Conservation (phyloP, 2,329 filamentous ascomycete genomes). For the Dryadomyces quercus-mongolicae region DNA sequence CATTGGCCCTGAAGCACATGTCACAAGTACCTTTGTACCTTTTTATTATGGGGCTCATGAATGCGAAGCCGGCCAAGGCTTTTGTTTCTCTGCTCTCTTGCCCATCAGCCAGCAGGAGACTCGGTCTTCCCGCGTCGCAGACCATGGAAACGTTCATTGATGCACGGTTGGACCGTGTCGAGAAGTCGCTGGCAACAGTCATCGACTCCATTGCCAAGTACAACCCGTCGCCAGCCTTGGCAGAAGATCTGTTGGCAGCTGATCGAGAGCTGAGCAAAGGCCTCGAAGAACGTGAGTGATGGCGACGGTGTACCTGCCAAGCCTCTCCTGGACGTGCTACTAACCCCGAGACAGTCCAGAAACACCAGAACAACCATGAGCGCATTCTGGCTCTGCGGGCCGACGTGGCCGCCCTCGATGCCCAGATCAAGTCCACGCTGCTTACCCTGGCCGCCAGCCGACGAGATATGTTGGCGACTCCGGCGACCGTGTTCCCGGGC, state of each 20-base stretch:
- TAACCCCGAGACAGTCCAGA: constrained; percentile 63
- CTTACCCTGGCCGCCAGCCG: constrained; percentile 59
- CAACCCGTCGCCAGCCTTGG: constrained; percentile 58
- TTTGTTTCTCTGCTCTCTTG: not conserved
- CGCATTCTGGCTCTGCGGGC: constrained; percentile 56
- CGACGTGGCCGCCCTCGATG: constrained; percentile 52
- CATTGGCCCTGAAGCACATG: too few species aligned
- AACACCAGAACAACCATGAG: constrained; percentile 62
- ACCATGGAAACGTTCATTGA: constrained; percentile 53
- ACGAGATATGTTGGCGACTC: constrained; percentile 55
- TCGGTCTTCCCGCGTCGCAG: not conserved
- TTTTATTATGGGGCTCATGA: not conserved
- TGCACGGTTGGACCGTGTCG: constrained; percentile 51
- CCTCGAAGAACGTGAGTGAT: constrained; percentile 48
- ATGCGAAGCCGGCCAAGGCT: not conserved
- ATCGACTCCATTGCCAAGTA: constrained; percentile 75
- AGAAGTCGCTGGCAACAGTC: constrained; percentile 53
- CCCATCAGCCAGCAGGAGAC: not conserved
- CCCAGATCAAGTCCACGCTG: constrained; percentile 60
- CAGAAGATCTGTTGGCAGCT: constrained; percentile 56
- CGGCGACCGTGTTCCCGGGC: constrained; percentile 42
- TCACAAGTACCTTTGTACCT: not conserved
- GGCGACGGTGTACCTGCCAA: too few species aligned
- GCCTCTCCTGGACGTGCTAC: too few species aligned
- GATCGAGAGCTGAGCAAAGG: constrained; percentile 56